phyloP scores from a whole-genome alignment of 108 stramenopile species.

The Pinguiococcus pyrenoidosus region DNA sequence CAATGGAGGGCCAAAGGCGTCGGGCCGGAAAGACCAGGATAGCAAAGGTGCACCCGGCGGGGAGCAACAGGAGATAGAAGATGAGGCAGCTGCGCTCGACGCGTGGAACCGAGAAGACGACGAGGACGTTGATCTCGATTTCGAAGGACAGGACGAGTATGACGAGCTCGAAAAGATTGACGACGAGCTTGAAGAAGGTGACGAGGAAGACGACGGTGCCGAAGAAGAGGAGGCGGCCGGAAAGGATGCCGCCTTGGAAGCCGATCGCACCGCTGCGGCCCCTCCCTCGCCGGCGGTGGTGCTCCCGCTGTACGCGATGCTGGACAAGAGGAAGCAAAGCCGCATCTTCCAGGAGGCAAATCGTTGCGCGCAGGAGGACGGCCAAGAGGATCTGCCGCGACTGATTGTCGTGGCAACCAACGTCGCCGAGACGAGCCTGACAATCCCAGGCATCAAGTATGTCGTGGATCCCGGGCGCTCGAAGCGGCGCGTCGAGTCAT shows the following conservation, averaged over 20 bases:
- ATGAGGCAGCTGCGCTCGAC: constrained; percentile 10
- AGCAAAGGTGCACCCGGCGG: too few species aligned
- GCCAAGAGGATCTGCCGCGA: too few species aligned
- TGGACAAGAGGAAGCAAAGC: constrained; percentile 76
- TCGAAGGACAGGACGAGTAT: constrained; percentile 29
- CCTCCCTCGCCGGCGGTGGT: constrained; percentile 27
- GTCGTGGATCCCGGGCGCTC: constrained; percentile 94
- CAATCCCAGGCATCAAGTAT: constrained; percentile 60
- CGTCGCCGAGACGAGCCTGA: constrained; percentile 87
- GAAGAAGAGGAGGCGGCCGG: constrained; percentile 2
- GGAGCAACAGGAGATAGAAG: too few species aligned
- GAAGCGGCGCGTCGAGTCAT: constrained; percentile 72
- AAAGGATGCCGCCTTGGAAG: too few species aligned
- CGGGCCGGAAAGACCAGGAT: too few species aligned
- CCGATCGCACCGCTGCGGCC: too few species aligned
- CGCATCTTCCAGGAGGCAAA: too few species aligned
- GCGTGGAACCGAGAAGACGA: neutral
- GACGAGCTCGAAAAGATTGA: constrained; percentile 18
- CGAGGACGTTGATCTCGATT: constrained; percentile 21
- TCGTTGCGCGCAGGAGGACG: too few species aligned
- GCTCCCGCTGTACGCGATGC: constrained; percentile 81
- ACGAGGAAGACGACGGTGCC: constrained; percentile 9
- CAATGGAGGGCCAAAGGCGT: too few species aligned
- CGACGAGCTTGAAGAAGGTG: constrained; percentile 51
- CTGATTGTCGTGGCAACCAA: constrained; percentile 87